A percentile compares a stretch with the other conserved stretches of the same genome.
These are phyloP conservation scores for Pseudotulostoma volvatum DNA, from an alignment of 495 filamentous ascomycete genomes.

Conservation along the genomic window DNA sequence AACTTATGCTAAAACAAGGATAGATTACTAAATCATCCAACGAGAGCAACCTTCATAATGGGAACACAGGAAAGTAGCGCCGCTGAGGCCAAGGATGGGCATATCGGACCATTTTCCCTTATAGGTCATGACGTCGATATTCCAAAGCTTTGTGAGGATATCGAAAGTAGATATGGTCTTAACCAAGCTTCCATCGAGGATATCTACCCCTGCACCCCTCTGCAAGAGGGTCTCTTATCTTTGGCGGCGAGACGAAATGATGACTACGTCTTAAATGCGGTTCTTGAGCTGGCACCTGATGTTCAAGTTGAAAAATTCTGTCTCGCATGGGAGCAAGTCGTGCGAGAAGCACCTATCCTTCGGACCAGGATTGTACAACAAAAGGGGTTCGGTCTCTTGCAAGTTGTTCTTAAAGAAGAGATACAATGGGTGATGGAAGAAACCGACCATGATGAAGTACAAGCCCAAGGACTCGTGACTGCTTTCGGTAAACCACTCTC, in stretches of 20 bases:
- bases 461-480: slow-evolving; percentile 1
- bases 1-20: too few relatives aligned
- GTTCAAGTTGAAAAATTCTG: slow-evolving; percentile 1
- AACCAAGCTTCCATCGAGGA: too few relatives aligned
- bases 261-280: slow-evolving; percentile 11
- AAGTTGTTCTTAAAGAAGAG: slow-evolving; percentile 20
- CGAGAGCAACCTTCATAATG: too few relatives aligned
- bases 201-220: slow-evolving; percentile 36
- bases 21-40: too few relatives aligned
- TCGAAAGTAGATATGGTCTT: too few relatives aligned
- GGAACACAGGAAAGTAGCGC: too few relatives aligned
- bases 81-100: too few relatives aligned
- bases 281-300: background rate
- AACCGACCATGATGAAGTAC: too few relatives aligned
- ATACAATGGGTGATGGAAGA: too few relatives aligned
- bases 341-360: slow-evolving; percentile 31
- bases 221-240: slow-evolving; percentile 40
- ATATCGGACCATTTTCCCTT: too few relatives aligned
- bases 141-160: too few relatives aligned
- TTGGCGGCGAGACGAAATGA: slow-evolving; percentile 19
- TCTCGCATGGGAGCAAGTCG: slow-evolving; percentile 30
- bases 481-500: slow-evolving; percentile 21
- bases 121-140: too few relatives aligned
- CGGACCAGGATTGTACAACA: slow-evolving; percentile 33
- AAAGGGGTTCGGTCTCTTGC: slow-evolving; percentile 24